phyloP scores from a whole-genome alignment of 2,329 filamentous ascomycete species.

The Verticillium isaacii region DNA sequence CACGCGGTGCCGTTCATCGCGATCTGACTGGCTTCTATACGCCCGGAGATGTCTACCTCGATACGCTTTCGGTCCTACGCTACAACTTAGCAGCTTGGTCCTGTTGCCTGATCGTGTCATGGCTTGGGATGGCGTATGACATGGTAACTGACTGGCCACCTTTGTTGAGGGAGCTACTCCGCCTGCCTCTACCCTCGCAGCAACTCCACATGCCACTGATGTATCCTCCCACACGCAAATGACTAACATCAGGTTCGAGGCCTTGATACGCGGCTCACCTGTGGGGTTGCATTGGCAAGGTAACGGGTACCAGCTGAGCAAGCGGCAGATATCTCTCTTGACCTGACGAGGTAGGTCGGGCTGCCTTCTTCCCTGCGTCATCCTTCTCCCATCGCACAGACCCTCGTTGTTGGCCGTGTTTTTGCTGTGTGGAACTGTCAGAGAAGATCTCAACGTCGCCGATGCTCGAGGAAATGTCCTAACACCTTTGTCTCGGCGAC shows the following conservation, averaged over 20 bases:
- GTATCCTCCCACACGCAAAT: no score
- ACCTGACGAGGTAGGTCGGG: not conserved
- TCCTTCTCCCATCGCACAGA: conserved; percentile 27
- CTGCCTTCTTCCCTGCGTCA: not conserved
- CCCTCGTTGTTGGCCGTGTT: conserved; percentile 26
- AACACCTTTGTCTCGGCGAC: conserved; percentile 9
- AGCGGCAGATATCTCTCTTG: not conserved
- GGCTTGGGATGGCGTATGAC: no score
- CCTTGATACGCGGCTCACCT: not conserved
- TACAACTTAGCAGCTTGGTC: not conserved
- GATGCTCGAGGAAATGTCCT: conserved; percentile 6
- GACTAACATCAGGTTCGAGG: not conserved
- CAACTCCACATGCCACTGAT: no score
- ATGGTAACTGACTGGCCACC: no score
- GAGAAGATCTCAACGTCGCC: conserved; percentile 19
- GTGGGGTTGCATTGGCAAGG: not conserved
- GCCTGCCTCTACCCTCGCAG: no score
- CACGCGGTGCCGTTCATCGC: not conserved
- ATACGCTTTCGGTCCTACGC: not conserved
- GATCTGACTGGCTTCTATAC: conserved; percentile 3
- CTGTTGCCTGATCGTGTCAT: no score
- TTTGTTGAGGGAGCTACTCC: no score
- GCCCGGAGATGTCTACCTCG: conserved; percentile 1
- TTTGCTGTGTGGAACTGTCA: conserved; percentile 25
- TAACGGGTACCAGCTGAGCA: no score